Evolutionary conservation across 2,329 filamentous ascomycete species (phyloP).

Genomic region (Aureobasidium vineae): DNA sequence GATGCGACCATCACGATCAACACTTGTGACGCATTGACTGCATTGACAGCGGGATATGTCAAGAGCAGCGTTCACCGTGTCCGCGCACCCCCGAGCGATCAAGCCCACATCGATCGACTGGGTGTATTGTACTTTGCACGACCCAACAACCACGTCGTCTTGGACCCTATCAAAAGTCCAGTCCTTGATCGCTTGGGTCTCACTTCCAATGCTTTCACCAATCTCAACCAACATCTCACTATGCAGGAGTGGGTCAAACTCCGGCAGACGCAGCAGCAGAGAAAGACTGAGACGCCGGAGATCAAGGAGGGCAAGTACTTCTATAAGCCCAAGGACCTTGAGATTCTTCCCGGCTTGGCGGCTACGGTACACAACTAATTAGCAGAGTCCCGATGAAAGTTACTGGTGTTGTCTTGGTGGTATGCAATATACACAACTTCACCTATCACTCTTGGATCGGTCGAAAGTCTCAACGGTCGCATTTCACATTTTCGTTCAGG

Average conservation of each 20-base stretch:
- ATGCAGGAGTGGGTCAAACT: constrained; percentile 49
- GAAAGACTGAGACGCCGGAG: constrained; percentile 41
- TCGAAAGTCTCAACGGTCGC: neutral
- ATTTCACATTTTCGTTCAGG: no score
- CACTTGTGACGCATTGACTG: constrained; percentile 42
- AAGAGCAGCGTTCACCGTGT: constrained; percentile 53
- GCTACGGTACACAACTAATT: constrained; percentile 35
- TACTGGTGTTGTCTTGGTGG: no score
- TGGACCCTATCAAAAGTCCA: constrained; percentile 42
- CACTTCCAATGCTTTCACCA: constrained; percentile 35
- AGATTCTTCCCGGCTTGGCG: constrained; percentile 39
- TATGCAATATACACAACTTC: neutral
- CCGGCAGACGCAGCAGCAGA: constrained; percentile 40
- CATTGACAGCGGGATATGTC: constrained; percentile 45
- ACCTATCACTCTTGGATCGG: neutral
- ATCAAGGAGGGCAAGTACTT: constrained; percentile 43
- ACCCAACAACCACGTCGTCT: constrained; percentile 42
- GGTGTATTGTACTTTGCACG: constrained; percentile 54
- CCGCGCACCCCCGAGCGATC: constrained; percentile 49
- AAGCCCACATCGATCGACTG: constrained; percentile 50
- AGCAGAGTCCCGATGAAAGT: no score
- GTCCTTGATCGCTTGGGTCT: constrained; percentile 40
- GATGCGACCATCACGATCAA: constrained; percentile 45
- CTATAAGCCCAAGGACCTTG: constrained; percentile 37
- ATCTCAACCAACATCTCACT: constrained; percentile 42